phyloP scores from a whole-genome alignment of 2,329 filamentous ascomycete species.

The Neonectria hederae region DNA sequence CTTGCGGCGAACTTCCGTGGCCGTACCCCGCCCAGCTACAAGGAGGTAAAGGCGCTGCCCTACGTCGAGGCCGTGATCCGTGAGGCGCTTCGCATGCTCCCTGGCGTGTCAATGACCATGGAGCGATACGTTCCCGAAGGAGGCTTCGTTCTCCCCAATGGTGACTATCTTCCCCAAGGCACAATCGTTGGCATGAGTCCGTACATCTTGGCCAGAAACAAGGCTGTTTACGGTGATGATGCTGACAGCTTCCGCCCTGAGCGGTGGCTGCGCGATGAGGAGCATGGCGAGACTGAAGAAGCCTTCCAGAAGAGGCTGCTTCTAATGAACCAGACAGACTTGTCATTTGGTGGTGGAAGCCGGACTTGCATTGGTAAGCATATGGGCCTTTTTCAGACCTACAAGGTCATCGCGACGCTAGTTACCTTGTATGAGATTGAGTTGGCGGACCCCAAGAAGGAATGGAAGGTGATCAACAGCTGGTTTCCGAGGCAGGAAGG shows the following conservation, averaged over 20 bases:
- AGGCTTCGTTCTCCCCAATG: slow-evolving; percentile 47
- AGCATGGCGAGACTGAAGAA: slow-evolving; percentile 32
- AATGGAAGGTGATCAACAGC: slow-evolving; percentile 39
- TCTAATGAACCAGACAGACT: slow-evolving; percentile 49
- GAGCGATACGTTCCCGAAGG: slow-evolving; percentile 55
- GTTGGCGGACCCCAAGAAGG: slow-evolving; percentile 30
- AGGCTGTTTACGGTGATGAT: slow-evolving; percentile 53
- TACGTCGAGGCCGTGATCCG: slow-evolving; percentile 53
- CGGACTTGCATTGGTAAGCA: slow-evolving; percentile 55
- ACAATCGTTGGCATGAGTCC: slow-evolving; percentile 49
- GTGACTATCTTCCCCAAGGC: slow-evolving; percentile 44
- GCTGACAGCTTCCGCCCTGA: slow-evolving; percentile 55
- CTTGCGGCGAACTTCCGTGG: slow-evolving; percentile 11
- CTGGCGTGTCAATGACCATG: slow-evolving; percentile 53
- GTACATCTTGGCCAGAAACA: slow-evolving; percentile 49
- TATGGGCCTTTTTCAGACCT: slow-evolving; percentile 52
- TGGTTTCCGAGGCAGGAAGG: slow-evolving; percentile 19
- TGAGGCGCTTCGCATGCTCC: slow-evolving; percentile 58
- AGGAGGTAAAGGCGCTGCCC: slow-evolving; percentile 28
- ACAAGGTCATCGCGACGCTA: slow-evolving; percentile 58
- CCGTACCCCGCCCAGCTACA: slow-evolving; percentile 22
- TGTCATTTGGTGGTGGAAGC: slow-evolving; percentile 54
- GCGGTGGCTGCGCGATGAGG: slow-evolving; percentile 43
- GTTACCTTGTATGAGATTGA: slow-evolving; percentile 51
- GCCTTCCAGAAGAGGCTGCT: slow-evolving; percentile 40